phyloP scores from a whole-genome alignment of 306 rosid genomes.

The Carpinus fangiana region DNA sequence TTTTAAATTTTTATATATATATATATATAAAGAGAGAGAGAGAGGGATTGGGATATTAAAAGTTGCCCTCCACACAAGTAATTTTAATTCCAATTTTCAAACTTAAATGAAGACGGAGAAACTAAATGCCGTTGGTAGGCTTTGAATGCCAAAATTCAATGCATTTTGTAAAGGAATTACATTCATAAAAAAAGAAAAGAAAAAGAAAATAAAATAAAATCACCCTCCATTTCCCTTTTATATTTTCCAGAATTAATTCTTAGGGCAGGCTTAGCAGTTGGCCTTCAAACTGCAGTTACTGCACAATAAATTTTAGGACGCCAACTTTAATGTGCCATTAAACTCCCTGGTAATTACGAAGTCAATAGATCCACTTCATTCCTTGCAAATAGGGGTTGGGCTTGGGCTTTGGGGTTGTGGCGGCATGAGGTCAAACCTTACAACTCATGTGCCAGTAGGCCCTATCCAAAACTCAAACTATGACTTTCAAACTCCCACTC shows the following conservation, averaged over 20 bases:
- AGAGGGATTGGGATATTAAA: not conserved
- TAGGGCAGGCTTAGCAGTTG: not conserved
- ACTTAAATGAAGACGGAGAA: not conserved
- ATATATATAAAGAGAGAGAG: no score
- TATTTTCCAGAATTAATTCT: not conserved
- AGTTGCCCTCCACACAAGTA: not conserved
- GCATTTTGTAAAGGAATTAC: not conserved
- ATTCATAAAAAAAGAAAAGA: not conserved
- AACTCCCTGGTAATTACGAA: not conserved
- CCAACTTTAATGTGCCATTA: not conserved
- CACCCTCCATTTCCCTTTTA: not conserved
- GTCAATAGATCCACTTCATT: not conserved
- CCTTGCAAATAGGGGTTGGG: no score
- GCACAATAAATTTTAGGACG: not conserved
- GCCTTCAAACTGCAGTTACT: not conserved
- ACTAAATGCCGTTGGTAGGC: not conserved
- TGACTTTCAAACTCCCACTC: no score
- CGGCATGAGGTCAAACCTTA: no score
- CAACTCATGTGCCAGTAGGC: no score
- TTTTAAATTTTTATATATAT: no score
- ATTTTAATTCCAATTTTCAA: not conserved
- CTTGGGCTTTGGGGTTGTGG: no score
- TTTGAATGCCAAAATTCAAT: constrained; percentile 6
- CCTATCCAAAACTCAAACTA: no score
- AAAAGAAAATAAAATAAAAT: not conserved